Evolutionary conservation across 192 early-diverging fungal species (phyloP).

Genomic region (Coemansia sp.): DNA sequence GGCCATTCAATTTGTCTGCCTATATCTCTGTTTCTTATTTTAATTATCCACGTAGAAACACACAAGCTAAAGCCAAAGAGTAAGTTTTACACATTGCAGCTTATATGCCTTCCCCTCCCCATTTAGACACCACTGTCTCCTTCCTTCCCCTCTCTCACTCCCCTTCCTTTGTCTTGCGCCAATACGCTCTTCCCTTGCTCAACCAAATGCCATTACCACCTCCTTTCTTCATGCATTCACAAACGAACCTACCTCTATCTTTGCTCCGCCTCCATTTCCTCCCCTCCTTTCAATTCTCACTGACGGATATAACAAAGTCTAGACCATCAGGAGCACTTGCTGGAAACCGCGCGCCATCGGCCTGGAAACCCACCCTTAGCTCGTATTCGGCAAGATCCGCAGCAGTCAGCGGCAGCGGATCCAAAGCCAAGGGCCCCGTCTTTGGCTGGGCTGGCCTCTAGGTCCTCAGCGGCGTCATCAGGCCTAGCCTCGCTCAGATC

Average conservation of each 20-base stretch:
- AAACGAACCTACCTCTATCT: background rate
- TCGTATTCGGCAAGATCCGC: background rate
- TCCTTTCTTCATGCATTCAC: background rate
- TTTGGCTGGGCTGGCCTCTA: conserved; percentile 1
- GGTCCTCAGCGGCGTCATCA: background rate
- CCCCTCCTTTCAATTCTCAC: background rate
- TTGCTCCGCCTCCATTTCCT: background rate
- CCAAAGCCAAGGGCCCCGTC: background rate
- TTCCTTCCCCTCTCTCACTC: too few relatives aligned
- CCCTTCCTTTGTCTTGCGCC: background rate
- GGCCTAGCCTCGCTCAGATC: conserved; percentile 4
- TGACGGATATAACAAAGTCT: background rate
- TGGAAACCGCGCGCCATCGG: conserved; percentile 29
- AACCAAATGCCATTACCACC: background rate
- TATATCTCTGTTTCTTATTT: background rate
- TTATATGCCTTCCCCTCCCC: too few relatives aligned
- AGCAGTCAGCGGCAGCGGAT: background rate
- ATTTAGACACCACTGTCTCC: too few relatives aligned
- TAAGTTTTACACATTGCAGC: too few relatives aligned
- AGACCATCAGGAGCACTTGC: conserved; percentile 14
- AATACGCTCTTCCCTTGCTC: background rate
- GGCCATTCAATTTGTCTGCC: too few relatives aligned
- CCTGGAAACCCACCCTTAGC: conserved; percentile 17
- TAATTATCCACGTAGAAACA: conserved; percentile 19
- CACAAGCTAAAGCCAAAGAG: conserved; percentile 40